Evolutionary conservation across 192 early-diverging fungal genomes (phyloP).

Genomic region (Umbelopsis isabellina): DNA sequence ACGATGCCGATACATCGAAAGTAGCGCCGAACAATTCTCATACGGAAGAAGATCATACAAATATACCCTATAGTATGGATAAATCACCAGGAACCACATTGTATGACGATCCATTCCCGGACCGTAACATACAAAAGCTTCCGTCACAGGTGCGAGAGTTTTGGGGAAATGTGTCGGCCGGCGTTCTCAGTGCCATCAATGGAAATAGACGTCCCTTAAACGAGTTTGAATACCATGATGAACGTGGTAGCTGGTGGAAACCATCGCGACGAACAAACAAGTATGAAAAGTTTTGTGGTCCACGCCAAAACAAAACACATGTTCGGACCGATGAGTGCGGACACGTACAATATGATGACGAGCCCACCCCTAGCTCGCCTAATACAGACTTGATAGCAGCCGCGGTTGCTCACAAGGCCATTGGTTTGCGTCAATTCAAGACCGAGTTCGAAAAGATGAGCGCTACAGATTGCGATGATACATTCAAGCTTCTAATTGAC

Average conservation of each 20-base stretch:
- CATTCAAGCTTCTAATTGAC: not conserved
- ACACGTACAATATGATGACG: not conserved
- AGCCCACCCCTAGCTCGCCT: not conserved
- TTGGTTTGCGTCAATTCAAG: not conserved
- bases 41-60: not conserved
- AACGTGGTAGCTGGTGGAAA: slow-evolving; percentile 9
- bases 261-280: not conserved
- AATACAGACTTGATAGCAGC: not conserved
- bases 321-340: not conserved
- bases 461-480: not conserved
- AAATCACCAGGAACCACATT: not conserved
- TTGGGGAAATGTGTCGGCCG: slow-evolving; percentile 13
- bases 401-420: not conserved
- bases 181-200: not conserved
- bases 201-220: not conserved
- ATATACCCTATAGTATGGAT: not conserved
- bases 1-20: not conserved
- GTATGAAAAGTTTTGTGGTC: slow-evolving; percentile 1
- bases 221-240: slow-evolving; percentile 5
- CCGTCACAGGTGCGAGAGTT: slow-evolving; percentile 8
- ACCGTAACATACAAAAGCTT: not conserved
- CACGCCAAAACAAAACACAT: not conserved
- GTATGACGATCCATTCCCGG: slow-evolving; percentile 3
- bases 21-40: not conserved
- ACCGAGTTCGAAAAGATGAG: not conserved